A percentile compares a stretch with the other conserved stretches of the same genome.
Conservation (phyloP, 306 rosid genomes). For the Castanospermum australe region DNA sequence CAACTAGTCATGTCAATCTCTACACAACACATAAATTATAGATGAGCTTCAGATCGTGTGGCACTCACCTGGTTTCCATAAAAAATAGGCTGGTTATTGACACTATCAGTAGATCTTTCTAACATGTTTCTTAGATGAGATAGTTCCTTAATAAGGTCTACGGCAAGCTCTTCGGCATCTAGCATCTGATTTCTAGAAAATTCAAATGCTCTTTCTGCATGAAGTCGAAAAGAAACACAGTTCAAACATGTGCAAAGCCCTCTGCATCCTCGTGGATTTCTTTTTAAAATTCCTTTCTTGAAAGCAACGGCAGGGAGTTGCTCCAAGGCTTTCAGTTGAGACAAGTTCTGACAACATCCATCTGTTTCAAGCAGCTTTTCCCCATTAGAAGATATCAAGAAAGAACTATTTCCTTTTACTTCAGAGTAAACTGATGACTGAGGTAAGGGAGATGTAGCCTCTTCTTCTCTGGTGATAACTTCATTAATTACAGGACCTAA, state of each 20-base stretch:
- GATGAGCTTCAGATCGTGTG: neutral
- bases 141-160: slow-evolving; percentile 67
- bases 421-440: slow-evolving; percentile 20
- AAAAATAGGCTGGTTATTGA: slow-evolving; percentile 22
- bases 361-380: slow-evolving; percentile 32
- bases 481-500: slow-evolving; percentile 11
- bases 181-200: slow-evolving; percentile 78
- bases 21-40: slow-evolving; percentile 6
- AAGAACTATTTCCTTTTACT: slow-evolving; percentile 22
- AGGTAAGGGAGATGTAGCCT: slow-evolving; percentile 10
- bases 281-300: slow-evolving; percentile 51
- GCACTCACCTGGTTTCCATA: slow-evolving; percentile 48
- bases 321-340: slow-evolving; percentile 16
- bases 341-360: slow-evolving; percentile 26
- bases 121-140: slow-evolving; percentile 51
- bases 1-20: neutral
- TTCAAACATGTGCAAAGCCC: slow-evolving; percentile 85
- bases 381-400: slow-evolving; percentile 3
- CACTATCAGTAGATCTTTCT: slow-evolving; percentile 38
- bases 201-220: slow-evolving; percentile 90
- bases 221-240: slow-evolving; percentile 77
- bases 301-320: slow-evolving; percentile 17
- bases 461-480: slow-evolving; percentile 29
- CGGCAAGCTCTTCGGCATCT: slow-evolving; percentile 73
- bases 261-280: slow-evolving; percentile 90